Base-by-base conservation (phyloP, 345 rosid genomes). In the Schrenkiella parvula region DNA sequence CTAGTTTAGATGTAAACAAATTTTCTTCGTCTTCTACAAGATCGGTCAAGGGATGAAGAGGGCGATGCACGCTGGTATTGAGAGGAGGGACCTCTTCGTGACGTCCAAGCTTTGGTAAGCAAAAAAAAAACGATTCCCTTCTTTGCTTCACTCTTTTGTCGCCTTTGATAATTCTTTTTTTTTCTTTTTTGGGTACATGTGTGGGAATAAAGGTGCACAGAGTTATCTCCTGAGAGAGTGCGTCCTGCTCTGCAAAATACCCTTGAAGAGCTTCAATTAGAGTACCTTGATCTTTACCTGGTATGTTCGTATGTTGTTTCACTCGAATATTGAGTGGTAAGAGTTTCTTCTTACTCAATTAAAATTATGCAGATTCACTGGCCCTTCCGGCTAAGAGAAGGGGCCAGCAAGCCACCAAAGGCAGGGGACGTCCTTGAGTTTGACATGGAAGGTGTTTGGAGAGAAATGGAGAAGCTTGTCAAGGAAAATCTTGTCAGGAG, bases 381-480 rank as follows among this genome's bases (percentile, higher is more conserved):
- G 86, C 87, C 87, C 8, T 80, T 87, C 65, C 68, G 58, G 35
- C 84, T 84, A 8, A 75, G 74, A 73, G 87, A 83, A n/a, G 84
- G 82, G 19, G 80, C 84, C 7, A 83, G 87, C 66, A 73, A 58
- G 70, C 85, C 85, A 56, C 83, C 84, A 2, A 74, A 80, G 56
- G 78, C 80, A 1, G 82, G 83, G 3, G 85, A 82, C 13, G 59
- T 83, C 1, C 58, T 78, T 66, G 84, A 82, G 4, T 83, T 81
- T 22, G 84, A 84, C 79, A 80, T 87, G 84, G 84, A 79, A 78
- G 85, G 84, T 1, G 87, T 83, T 46, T 84, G 91, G 91, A 82
- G 81, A 77, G 84, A 84, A 71, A 79, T 87, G 89, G 88, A 83
- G 83, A 77, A 77, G 54, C 87, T 84, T 65, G 80, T 60, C 2